Evolutionary conservation across 495 filamentous ascomycete species (phyloP), one percentile per base, ranked within the genome.

Genomic region (Aspergillus conjunctus): DNA sequence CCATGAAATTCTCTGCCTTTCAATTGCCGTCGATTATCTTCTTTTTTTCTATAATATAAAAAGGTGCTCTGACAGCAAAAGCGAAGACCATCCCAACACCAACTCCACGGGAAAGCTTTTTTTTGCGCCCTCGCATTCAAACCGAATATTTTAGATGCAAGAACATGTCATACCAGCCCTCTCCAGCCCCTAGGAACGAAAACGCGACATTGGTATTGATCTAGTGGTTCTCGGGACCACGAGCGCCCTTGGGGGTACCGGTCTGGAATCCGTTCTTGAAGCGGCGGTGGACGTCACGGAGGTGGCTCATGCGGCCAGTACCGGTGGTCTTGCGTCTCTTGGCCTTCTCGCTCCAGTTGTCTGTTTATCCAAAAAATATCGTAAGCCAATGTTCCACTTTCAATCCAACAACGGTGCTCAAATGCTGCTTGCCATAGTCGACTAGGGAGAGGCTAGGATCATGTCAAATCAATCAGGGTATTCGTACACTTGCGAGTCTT

Each of bases 271-370:
- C 92, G 82, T 98, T 98, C 81, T 87, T 90, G 85, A 96, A 96
- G 76, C 84, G 85, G 73, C 93, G 88, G 69, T 93, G 82, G 72
- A 98, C 86, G 67, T 83, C 85, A 83, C 93, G 93, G 76, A 98
- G 86, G 82, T 92, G 88, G 61, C 91, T 83, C 89, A 92, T 92
- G 70, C 94, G 87, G 77, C 94, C 94, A 73, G 91, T 91, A 67
- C 94, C 94, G 71, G 91, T 94, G 71, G 93, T 97, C 93, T 97
- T 98, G 89, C 94, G 92, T 79, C 94, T 83, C 90, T 96, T 98
- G 70, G 93, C 95, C 87, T 98, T 98, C 87, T 97, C 92, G 80
- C 89, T 85, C 94, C 94, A 98, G 88, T 98, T 96, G 86, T 88
- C 94, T 98, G 72, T 80, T 61, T 61, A 26, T 54, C 49, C 53